Percentiles rank a stretch among this genome's conserved stretches.
Evolutionary conservation across 768 basidiomycete genomes (phyloP).

Genomic region (Agaricus subrufescens): DNA sequence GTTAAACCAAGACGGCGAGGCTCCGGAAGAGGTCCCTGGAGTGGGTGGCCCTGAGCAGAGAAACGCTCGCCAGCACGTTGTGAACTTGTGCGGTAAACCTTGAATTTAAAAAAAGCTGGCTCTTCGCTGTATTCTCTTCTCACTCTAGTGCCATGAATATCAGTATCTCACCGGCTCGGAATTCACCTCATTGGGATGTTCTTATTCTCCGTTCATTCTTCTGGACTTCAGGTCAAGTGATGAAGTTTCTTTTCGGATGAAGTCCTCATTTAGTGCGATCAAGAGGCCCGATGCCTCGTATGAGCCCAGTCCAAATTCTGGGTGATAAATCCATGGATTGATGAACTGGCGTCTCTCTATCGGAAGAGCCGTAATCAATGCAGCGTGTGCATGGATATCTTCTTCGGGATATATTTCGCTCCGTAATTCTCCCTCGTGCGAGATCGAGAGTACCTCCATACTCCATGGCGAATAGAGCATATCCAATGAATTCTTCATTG

Average conservation of each 20-base stretch:
- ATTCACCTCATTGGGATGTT: neutral
- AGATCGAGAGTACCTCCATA: neutral
- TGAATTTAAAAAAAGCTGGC: conserved; percentile 15
- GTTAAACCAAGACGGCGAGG: conserved; percentile 80
- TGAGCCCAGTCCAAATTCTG: neutral
- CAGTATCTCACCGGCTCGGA: neutral
- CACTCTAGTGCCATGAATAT: neutral
- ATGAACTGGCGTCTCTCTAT: too few relatives aligned
- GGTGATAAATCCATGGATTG: neutral
- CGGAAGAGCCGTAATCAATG: too few relatives aligned
- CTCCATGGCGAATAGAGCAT: neutral
- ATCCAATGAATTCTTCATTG: neutral
- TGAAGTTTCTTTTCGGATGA: conserved; percentile 1
- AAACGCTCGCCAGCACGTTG: conserved; percentile 70
- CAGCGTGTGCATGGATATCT: too few relatives aligned
- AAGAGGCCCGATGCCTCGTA: neutral
- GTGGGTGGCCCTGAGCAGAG: conserved; percentile 90
- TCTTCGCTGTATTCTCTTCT: conserved; percentile 1
- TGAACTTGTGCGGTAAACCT: conserved; percentile 64
- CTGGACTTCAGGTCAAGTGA: neutral
- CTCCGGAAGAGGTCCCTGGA: conserved; percentile 86
- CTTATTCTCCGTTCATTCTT: neutral
- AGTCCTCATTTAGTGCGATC: neutral
- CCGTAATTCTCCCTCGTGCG: too few relatives aligned
- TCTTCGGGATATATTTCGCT: too few relatives aligned